Conservation (phyloP, 1,139 yeast species). For the Kodamaea suecica region DNA sequence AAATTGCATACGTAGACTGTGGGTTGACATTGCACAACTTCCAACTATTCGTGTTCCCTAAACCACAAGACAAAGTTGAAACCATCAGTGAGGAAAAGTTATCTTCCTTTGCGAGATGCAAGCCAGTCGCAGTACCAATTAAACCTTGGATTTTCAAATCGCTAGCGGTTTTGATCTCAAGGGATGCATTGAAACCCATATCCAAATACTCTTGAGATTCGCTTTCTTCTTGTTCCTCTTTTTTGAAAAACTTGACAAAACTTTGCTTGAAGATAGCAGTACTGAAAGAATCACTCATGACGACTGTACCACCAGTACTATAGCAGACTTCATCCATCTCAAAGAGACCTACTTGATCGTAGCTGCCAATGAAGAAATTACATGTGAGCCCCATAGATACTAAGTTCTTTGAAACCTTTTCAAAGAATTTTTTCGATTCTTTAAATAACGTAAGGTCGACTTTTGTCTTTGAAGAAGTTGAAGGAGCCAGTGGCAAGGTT, state of each 20-base stretch:
- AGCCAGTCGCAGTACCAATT: slow-evolving; percentile 54
- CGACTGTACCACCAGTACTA: slow-evolving; percentile 60
- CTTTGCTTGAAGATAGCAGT: slow-evolving; percentile 68
- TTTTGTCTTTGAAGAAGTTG: slow-evolving; percentile 27
- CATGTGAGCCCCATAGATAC: slow-evolving; percentile 50
- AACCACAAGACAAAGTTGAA: slow-evolving; percentile 37
- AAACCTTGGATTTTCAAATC: slow-evolving; percentile 56
- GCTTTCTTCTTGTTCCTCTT: slow-evolving; percentile 24
- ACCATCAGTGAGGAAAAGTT: slow-evolving; percentile 24
- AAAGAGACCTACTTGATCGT: slow-evolving; percentile 63
- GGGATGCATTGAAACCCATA: slow-evolving; percentile 56
- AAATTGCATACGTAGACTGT: slow-evolving; percentile 56
- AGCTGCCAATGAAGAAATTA: slow-evolving; percentile 59
- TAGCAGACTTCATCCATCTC: slow-evolving; percentile 62
- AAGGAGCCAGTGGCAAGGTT: slow-evolving; percentile 28
- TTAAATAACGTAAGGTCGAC: slow-evolving; percentile 33
- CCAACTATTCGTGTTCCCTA: slow-evolving; percentile 59
- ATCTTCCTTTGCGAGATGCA: slow-evolving; percentile 32
- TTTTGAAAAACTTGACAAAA: slow-evolving; percentile 49
- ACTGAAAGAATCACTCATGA: slow-evolving; percentile 61
- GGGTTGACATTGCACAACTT: slow-evolving; percentile 54
- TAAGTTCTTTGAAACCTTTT: slow-evolving; percentile 38
- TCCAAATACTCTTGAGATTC: slow-evolving; percentile 27
- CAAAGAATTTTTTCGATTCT: slow-evolving; percentile 43
- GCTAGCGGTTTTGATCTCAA: slow-evolving; percentile 50